Evolutionary conservation across 225 moss, liverwort and hornwort genomes (phyloP), one percentile per base, ranked within the genome.

Genomic region (Bryoerythrophyllum caledonicum): DNA sequence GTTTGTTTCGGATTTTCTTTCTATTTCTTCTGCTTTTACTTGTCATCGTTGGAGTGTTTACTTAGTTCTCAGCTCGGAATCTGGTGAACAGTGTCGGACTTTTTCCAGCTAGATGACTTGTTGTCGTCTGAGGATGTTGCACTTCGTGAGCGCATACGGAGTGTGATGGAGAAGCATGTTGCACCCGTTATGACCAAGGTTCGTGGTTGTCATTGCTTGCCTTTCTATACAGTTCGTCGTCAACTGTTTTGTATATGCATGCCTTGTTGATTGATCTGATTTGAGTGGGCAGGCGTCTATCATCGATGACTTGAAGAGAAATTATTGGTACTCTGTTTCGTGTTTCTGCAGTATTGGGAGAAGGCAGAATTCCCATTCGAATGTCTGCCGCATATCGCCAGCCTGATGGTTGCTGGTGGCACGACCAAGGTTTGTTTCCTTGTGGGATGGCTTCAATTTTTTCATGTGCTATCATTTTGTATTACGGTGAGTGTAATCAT

Each of bases 301-400:
- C 2, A 20, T 55, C 13, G 27, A 38, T 40, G 28, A 23, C 30
- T 10, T 24, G n/a, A 8, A 26, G 28, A 62, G 40, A 71, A 38
- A n/a, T n/a, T 58, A 74, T 59, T 40, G 32, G 32, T 67, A 40
- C 16, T 71, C 10, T 71, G 60, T 72, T 57, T 38, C 59, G 68
- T 74, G 60, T 48, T 74, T 60, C 52, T 24, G 67, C 88, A 99
- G 95, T 95, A 93, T 69, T 99, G 99, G 99, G 99, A 99, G 79
- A 90, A 82, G 76, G 99, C 99, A 35, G 91, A 99, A 76, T 99
- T 99, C 37, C 95, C 99, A 17, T 99, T 95, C 27, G 91, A 99
- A 79, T 83, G 95, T 71, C 60, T 99, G 27, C 93, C 95, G 20
- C 81, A 89, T 53, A 84, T 95, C 81, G 87, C 93, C 26, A 90